Evolutionary conservation across 371 early-diverging fungal genomes (phyloP), one percentile per base, ranked within the genome.

Genomic region (Phascolomyces articulosus): DNA sequence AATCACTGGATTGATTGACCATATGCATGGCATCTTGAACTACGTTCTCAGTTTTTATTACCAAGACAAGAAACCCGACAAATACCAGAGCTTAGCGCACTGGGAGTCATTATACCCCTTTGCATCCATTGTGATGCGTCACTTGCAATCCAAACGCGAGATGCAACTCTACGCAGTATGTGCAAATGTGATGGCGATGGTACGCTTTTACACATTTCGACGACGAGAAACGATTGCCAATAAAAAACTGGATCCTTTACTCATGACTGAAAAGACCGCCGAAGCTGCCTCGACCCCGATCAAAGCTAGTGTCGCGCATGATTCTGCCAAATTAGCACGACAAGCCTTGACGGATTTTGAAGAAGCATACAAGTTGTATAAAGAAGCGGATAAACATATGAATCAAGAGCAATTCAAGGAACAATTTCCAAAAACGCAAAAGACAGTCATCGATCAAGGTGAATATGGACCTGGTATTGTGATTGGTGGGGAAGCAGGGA

Each of bases 401-500:
- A 54, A 48, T 15, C 75, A 57, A 40, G 49, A 55, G 13, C 55
- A 68, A 6, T 40, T 77, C 20, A 63, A 55, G 24, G 40, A 29
- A 20, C 44, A 64, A 6, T 79, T 69, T 20, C 80, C 80, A 3
- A 26, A 59, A 8, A 69, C 75, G 1, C 74, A 69, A 23, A 24
- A 66, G 44, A 54, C 62, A 9, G 70, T 74, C 0, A 72, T 73
- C 27, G 48, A 67, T 0, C 47, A 72, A 16, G 80, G 80, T 23
- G 63, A 79, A 34, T 24, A 74, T 4, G 60, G 62, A 3, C 41
- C 70, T 3, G 80, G 80, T n/a, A 73, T 77, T 21, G 66, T 71
- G 41, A 40, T 79, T 28, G 77, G 77, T 38, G 80, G 77, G 8
- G 80, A 79, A 47, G 80, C 80, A 9, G 80, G 80, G 18, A 64